Percentiles rank a stretch among this genome's conserved stretches.
phyloP scores from a whole-genome alignment of 2,329 filamentous ascomycete species.

The Fusarium ramigenum region DNA sequence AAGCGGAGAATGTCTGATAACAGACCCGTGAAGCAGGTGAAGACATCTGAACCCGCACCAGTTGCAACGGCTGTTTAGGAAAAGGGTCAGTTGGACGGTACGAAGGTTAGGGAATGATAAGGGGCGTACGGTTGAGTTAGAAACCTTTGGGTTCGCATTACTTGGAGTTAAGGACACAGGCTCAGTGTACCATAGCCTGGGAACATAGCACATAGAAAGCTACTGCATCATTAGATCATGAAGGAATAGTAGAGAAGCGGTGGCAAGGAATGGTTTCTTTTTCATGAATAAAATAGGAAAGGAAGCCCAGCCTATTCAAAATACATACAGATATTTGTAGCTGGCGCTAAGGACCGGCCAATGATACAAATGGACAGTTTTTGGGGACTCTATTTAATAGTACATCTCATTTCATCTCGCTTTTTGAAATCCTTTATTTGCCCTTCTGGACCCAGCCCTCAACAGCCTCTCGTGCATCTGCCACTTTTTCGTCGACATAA shows the following conservation, averaged over 20 bases:
- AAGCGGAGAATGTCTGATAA: constrained; percentile 51
- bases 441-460: constrained; percentile 94
- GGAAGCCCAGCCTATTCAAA: constrained; percentile 16
- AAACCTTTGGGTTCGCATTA: constrained; percentile 25
- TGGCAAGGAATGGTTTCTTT: constrained; percentile 1
- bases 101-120: neutral
- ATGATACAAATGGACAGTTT: constrained; percentile 48
- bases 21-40: constrained; percentile 33
- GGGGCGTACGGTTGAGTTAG: constrained; percentile 9
- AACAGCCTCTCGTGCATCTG: constrained; percentile 76
- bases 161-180: constrained; percentile 32
- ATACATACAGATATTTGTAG: constrained; percentile 32
- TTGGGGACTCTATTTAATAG: constrained; percentile 49
- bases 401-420: constrained; percentile 50
- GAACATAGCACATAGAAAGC: neutral
- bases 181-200: constrained; percentile 1
- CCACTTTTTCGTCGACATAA: constrained; percentile 84
- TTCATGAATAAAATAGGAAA: neutral
- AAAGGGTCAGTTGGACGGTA: neutral
- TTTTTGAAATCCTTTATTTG: constrained; percentile 61
- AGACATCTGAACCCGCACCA: constrained; percentile 36
- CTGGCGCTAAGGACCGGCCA: constrained; percentile 19
- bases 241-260: neutral
- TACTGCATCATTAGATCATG: neutral
- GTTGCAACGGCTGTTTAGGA: constrained; percentile 32